A percentile compares a stretch with the other conserved stretches of the same genome.
phyloP scores from a whole-genome alignment of 202 grass and related monocot species.

The Hordeum pubiflorum region DNA sequence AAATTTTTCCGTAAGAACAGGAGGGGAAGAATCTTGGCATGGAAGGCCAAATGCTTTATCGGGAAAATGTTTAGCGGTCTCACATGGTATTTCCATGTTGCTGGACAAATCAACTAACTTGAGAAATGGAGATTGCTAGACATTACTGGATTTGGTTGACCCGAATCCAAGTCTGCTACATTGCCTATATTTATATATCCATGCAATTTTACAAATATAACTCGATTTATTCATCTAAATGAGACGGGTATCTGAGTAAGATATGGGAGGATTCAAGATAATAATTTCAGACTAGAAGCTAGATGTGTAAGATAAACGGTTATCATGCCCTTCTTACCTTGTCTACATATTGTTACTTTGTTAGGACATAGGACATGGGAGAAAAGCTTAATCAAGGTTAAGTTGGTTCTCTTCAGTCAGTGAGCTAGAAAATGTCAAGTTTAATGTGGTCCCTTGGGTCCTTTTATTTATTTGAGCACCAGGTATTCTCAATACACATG shows the following conservation, averaged over 20 bases:
- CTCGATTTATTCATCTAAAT: not conserved
- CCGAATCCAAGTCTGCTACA: not conserved
- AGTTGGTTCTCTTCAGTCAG: not conserved
- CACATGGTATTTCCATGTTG: not conserved
- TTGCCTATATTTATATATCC: not conserved
- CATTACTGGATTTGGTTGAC: not conserved
- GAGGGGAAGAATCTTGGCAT: not conserved
- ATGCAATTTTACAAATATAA: not conserved
- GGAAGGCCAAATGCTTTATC: not conserved
- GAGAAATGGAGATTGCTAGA: not conserved
- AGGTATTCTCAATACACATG: not conserved
- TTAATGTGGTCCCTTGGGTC: not conserved
- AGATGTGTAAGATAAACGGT: not conserved
- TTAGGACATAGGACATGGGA: not conserved
- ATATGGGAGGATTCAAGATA: not conserved
- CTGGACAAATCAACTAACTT: not conserved
- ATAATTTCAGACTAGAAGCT: not conserved
- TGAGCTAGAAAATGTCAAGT: not conserved
- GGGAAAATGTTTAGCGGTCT: not conserved
- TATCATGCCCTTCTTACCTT: not conserved
- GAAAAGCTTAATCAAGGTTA: not conserved
- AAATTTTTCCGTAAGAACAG: not conserved
- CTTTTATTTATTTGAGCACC: not conserved
- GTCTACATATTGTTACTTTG: not conserved
- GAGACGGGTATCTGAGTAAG: not conserved